Evolutionary conservation across 2,329 filamentous ascomycete species (phyloP).

Genomic region (Endothia cerciana): DNA sequence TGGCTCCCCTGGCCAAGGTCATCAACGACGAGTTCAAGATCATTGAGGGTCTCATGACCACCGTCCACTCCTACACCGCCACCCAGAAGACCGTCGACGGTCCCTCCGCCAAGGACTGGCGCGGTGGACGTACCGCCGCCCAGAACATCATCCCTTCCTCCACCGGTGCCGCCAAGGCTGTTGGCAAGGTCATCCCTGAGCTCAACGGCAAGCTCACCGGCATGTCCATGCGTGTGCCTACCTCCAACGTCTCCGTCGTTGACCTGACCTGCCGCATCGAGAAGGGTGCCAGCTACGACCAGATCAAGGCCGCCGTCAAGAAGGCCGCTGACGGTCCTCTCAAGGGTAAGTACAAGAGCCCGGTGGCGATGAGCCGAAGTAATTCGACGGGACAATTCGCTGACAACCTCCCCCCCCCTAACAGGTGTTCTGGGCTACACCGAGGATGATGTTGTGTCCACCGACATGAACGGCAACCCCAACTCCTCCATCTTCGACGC

Average conservation of each 20-base stretch:
- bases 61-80: conserved; percentile 98
- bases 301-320: conserved; percentile 94
- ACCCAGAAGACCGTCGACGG: conserved; percentile 99
- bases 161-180: conserved; percentile 99
- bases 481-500: conserved; percentile 98
- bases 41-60: conserved; percentile 99
- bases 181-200: conserved; percentile 98
- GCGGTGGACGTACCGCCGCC: conserved; percentile 96
- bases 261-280: conserved; percentile 93
- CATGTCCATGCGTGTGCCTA: conserved; percentile 99
- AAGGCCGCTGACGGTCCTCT: conserved; percentile 79
- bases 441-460: conserved; percentile 95
- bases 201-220: conserved; percentile 99
- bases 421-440: conserved; percentile 89
- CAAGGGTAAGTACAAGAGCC: conserved; percentile 67
- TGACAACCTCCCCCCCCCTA: conserved; percentile 24
- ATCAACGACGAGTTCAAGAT: conserved; percentile 98
- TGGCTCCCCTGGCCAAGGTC: conserved; percentile 98
- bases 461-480: conserved; percentile 89
- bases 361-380: not conserved
- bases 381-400: not conserved
- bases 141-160: conserved; percentile 99
- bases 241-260: conserved; percentile 98
- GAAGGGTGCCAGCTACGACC: conserved; percentile 84
- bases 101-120: conserved; percentile 98